phyloP scores from a whole-genome alignment of 192 early-diverging fungal genomes.

The Rhizoclosmatium sp. region DNA sequence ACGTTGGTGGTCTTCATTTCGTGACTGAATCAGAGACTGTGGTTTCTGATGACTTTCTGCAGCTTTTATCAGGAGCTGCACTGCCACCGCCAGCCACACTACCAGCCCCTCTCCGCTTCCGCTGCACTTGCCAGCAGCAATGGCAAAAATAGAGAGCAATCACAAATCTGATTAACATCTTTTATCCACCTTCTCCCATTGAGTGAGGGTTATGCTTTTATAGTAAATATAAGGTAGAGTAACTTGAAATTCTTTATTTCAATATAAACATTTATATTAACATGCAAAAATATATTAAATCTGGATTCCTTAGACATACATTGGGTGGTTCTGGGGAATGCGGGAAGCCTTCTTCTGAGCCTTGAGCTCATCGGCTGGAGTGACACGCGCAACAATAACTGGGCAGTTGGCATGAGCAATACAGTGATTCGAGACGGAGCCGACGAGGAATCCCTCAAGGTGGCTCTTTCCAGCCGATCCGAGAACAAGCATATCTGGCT shows the following conservation, averaged over 20 bases:
- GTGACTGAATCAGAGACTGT: neutral
- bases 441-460: conserved; percentile 51
- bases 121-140: no score
- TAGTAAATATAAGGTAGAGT: no score
- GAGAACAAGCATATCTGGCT: conserved; percentile 50
- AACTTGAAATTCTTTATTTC: neutral
- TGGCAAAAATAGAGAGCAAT: no score
- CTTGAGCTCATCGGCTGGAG: conserved; percentile 31
- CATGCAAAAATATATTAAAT: neutral
- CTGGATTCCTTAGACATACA: conserved; percentile 1
- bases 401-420: conserved; percentile 44
- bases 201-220: no score
- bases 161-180: no score
- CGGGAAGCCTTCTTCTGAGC: neutral
- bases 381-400: conserved; percentile 51
- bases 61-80: neutral
- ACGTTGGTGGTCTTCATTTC: neutral
- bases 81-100: neutral
- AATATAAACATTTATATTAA: neutral
- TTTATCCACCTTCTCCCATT: no score
- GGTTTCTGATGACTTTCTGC: neutral
- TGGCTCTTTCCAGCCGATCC: conserved; percentile 55
- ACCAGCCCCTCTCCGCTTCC: no score
- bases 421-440: conserved; percentile 48
- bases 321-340: neutral